Base-by-base conservation (phyloP, 305 asterid genomes). In the Fraxinus platypoda region DNA sequence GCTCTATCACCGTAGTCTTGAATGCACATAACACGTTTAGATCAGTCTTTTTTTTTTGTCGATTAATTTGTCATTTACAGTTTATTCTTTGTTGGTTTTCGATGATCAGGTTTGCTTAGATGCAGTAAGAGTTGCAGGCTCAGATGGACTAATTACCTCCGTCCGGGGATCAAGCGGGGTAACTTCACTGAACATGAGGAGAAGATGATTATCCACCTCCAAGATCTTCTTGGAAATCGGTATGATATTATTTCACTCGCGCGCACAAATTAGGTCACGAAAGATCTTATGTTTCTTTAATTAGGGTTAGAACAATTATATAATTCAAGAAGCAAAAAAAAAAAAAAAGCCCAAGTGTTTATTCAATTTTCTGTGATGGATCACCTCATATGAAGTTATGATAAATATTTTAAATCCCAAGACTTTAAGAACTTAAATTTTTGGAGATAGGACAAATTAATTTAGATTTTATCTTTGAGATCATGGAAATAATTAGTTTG, bases 61-160 rank as follows among this genome's bases (percentile, higher is more conserved):
- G 6, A 49, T 75, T 9, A 11, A 13, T 52, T 74, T 23, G 12
- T 43, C 57, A 12, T 4, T 5, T 2, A 76, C 6, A n/a, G 25
- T 33, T 71, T 26, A 26, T 77, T 52, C 23, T 1, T 77, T 6
- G 54, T 6, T 79, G 1, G 68, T 37, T 81, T 71, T 77, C 17
- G 33, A 23, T 68, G 17, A 68, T 68, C 86, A 93, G 98, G 98
- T 7, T 87, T 93, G 93, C 92, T 91, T 2, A 84, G 98, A 57
- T 93, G 98, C 88, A 93, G 98, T 88, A 93, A 93, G 84, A 93
- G 97, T 13, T 93, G 97, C 89, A 83, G 97, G 30, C 94, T 93
- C 76, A 86, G 97, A 82, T 93, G 98, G 98, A 93, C 98, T 15
- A 93, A 93, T 75, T 93, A 93, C 81, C 98, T 93, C 85, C 91